Conservation (phyloP, 2,329 filamentous ascomycete genomes). For the Aspergillus oerlinghausenensis region DNA sequence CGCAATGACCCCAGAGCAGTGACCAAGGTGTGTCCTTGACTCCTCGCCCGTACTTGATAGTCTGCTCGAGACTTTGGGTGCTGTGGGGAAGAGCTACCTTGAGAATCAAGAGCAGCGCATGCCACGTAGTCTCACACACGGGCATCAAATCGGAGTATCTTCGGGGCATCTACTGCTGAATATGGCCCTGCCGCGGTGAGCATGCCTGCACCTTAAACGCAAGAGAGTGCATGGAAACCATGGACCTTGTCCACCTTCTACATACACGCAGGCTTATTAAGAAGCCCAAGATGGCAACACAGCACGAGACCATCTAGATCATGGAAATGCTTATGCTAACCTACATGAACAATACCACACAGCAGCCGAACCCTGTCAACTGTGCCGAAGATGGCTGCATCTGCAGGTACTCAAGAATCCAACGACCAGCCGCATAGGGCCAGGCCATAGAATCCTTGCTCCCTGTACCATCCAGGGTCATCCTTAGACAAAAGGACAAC, state of each 20-base stretch:
- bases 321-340: background rate
- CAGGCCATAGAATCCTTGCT: background rate
- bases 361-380: background rate
- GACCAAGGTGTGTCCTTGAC: background rate
- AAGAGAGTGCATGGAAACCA: background rate
- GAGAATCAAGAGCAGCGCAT: background rate
- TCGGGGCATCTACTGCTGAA: no score
- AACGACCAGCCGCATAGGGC: background rate
- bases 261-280: background rate
- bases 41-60: background rate
- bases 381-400: background rate
- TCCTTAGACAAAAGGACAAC: background rate
- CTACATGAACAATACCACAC: background rate
- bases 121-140: no score
- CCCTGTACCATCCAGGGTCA: background rate
- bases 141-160: background rate
- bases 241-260: background rate
- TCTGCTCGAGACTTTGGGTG: background rate
- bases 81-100: background rate
- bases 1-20: background rate
- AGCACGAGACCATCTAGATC: background rate
- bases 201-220: background rate
- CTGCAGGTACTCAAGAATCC: background rate
- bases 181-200: background rate
- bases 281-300: background rate